Evolutionary conservation across 805 yeast genomes (phyloP), one percentile per base, ranked within the genome.

Genomic region (Yamadazyma kitorensis): DNA sequence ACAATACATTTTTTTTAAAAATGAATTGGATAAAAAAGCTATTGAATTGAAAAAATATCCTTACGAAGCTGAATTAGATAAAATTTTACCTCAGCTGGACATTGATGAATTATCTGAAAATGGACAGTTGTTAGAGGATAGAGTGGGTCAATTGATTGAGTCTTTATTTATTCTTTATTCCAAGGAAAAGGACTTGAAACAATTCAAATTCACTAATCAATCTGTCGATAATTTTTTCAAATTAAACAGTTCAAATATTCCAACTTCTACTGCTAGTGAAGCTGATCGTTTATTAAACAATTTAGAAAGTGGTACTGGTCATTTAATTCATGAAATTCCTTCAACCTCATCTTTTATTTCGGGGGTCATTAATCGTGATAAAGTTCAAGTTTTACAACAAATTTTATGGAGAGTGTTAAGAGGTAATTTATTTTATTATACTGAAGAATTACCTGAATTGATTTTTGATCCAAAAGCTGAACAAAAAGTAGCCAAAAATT

Each of bases 361-460:
- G 6, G 98, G 98, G 33, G 89, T 91, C 10, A 80, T 93, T 29
- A 72, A 79, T 27, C 74, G 93, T 49, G 76, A 69, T 8, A 84
- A 83, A 51, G 70, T 87, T 17, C 76, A 72, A 11, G 69, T 82
- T 2, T 67, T 93, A 43, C 88, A 88, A 54, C 84, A 80, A 49
- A 86, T 93, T 37, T 64, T 88, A 30, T 93, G 96, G 95, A 76
- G 99, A 62, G 79, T 87, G 13, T 72, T 91, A 43, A 79, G 98
- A 57, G 98, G 98, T 52, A 93, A 93, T 57, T 68, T 94, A 45
- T 86, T 75, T 51, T 76, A 89, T 57, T 80, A 81, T 46, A 75
- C 83, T 43, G 73, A 75, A 30, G 93, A 85, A 46, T 77, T 91
- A 39, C 74, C 74, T 5, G 85, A 82, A 48, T 75, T 79, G 14